Evolutionary conservation across 1,139 yeast genomes (phyloP).

Genomic region (Blastobotrys buckinghamii): DNA sequence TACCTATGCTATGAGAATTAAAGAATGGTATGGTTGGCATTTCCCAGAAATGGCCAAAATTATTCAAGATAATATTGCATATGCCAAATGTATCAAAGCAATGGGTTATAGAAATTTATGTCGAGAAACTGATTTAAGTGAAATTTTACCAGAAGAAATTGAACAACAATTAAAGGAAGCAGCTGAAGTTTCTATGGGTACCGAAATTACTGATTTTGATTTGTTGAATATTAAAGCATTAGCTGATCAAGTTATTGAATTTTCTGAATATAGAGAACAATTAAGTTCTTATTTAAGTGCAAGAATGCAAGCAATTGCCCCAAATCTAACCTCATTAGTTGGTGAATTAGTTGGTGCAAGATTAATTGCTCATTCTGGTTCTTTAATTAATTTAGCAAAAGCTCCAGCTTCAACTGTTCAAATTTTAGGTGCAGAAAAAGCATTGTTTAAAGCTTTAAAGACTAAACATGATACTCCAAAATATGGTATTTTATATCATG

Average conservation of each 20-base stretch:
- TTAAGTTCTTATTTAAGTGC: constrained; percentile 81
- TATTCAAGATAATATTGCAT: constrained; percentile 91
- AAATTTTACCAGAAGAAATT: constrained; percentile 71
- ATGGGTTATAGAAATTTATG: constrained; percentile 96
- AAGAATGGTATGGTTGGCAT: constrained; percentile 99
- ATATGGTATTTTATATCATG: constrained; percentile 95
- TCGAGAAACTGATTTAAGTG: constrained; percentile 81
- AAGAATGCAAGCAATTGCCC: constrained; percentile 98
- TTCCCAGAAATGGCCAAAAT: constrained; percentile 99
- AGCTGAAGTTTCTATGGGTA: constrained; percentile 98
- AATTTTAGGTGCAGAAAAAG: constrained; percentile 99
- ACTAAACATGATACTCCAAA: constrained; percentile 99
- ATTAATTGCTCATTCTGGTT: constrained; percentile 95
- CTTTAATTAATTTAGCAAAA: constrained; percentile 87
- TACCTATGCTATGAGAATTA: constrained; percentile 94
- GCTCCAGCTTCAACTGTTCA: constrained; percentile 99
- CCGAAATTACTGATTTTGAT: constrained; percentile 87
- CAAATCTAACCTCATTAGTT: constrained; percentile 88
- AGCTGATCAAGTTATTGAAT: constrained; percentile 92
- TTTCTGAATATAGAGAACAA: constrained; percentile 92
- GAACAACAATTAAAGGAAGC: constrained; percentile 66
- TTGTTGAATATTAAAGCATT: constrained; percentile 78
- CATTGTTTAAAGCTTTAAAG: constrained; percentile 94
- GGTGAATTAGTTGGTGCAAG: constrained; percentile 99
- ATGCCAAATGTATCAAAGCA: constrained; percentile 62